A percentile compares a stretch with the other conserved stretches of the same genome.
Evolutionary conservation across 805 yeast genomes (phyloP).

Genomic region (Nakazawaea wickerhamii): DNA sequence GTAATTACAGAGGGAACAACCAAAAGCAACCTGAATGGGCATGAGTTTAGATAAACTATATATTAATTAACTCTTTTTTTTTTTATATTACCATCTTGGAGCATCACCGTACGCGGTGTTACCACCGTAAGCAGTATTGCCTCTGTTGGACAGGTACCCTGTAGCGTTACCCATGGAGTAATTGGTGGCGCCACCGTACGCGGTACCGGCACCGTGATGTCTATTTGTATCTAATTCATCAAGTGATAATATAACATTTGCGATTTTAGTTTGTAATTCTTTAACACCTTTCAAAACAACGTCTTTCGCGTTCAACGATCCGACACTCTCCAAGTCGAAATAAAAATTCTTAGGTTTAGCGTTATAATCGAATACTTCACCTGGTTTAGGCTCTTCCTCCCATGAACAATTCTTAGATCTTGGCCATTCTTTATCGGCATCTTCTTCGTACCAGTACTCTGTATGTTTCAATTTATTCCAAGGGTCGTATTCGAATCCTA

Average conservation of each 20-base stretch:
- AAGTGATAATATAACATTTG: conserved; percentile 74
- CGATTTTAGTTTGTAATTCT: conserved; percentile 84
- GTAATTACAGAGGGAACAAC: conserved; percentile 4
- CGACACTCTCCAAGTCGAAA: conserved; percentile 89
- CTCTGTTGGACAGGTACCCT: conserved; percentile 20
- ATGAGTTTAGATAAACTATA: neutral
- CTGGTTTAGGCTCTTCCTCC: conserved; percentile 92
- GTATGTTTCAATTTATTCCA: conserved; percentile 97
- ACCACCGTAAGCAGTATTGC: conserved; percentile 26
- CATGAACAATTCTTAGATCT: conserved; percentile 80
- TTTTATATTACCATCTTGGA: conserved; percentile 8
- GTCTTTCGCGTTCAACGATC: conserved; percentile 82
- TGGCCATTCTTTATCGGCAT: conserved; percentile 92
- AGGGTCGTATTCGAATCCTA: conserved; percentile 98
- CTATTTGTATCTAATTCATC: conserved; percentile 41
- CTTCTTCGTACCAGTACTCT: conserved; percentile 93
- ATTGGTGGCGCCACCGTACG: conserved; percentile 35
- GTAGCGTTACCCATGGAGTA: conserved; percentile 26
- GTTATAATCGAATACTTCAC: conserved; percentile 76
- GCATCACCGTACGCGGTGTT: conserved; percentile 21
- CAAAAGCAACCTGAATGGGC: conserved; percentile 17
- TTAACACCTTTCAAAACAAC: conserved; percentile 82
- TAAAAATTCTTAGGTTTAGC: conserved; percentile 82
- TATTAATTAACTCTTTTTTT: neutral
- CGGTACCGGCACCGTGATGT: conserved; percentile 33